Conservation (phyloP, 176 grass and related monocot species). For the Tillandsia fasciculata region DNA sequence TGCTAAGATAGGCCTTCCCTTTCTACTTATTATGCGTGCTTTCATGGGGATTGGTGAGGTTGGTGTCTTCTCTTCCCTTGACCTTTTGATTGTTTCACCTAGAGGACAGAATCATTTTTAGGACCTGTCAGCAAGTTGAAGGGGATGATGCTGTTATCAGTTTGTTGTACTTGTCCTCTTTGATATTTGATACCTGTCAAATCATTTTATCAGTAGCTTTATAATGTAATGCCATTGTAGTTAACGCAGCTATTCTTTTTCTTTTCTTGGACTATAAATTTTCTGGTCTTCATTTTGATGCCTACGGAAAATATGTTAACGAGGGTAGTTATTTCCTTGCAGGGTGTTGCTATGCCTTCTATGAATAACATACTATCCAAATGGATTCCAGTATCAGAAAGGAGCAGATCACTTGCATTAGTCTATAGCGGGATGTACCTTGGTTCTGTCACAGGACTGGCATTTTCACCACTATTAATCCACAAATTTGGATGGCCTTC, state of each 20-base stretch:
- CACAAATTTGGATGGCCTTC: slow-evolving; percentile 91
- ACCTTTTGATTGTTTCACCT: not conserved
- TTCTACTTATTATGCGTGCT: slow-evolving; percentile 67
- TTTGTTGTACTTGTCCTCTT: too few species aligned
- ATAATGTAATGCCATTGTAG: too few species aligned
- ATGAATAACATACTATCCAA: slow-evolving; percentile 98
- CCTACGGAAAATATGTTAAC: slow-evolving; percentile 1
- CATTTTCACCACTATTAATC: slow-evolving; percentile 83
- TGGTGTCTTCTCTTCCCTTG: slow-evolving; percentile 26
- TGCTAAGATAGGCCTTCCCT: slow-evolving; percentile 84
- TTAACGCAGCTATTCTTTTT: not conserved
- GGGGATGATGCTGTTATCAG: too few species aligned
- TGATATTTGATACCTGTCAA: too few species aligned
- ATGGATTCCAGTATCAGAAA: slow-evolving; percentile 94
- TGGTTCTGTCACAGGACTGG: slow-evolving; percentile 86
- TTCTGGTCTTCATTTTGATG: not conserved
- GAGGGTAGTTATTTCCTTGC: slow-evolving; percentile 22
- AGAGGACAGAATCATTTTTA: too few species aligned
- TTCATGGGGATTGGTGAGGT: slow-evolving; percentile 99
- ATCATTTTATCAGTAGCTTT: too few species aligned
- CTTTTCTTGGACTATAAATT: not conserved
- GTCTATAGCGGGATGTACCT: slow-evolving; percentile 99
- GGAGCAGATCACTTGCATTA: slow-evolving; percentile 86
- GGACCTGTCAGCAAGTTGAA: too few species aligned
- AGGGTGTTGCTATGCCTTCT: slow-evolving; percentile 96